Percentiles rank a stretch among this genome's conserved stretches.
Conservation (phyloP, 2,329 filamentous ascomycete species). For the Aspergillus piperis region DNA sequence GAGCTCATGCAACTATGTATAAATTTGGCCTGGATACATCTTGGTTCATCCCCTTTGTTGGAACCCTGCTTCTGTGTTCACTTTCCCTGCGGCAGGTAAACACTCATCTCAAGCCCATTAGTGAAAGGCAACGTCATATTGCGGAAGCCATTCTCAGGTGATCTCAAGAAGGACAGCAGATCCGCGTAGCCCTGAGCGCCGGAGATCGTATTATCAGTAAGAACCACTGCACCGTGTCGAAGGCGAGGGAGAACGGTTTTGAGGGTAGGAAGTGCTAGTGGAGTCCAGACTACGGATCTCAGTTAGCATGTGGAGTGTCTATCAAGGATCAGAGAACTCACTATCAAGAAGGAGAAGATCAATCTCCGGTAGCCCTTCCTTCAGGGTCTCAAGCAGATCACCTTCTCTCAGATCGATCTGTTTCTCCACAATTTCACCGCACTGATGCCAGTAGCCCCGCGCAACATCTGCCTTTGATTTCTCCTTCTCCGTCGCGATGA, state of each 20-base stretch:
- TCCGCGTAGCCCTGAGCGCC: conserved; percentile 44
- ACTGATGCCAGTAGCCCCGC: conserved; percentile 54
- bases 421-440: conserved; percentile 51
- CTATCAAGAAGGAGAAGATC: conserved; percentile 66
- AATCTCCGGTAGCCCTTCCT: conserved; percentile 50
- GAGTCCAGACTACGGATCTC: conserved; percentile 38
- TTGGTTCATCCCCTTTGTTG: too few relatives aligned
- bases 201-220: conserved; percentile 42
- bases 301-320: too few relatives aligned
- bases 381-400: conserved; percentile 59
- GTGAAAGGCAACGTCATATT: conserved; percentile 52
- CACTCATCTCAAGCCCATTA: conserved; percentile 51
- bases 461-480: conserved; percentile 54
- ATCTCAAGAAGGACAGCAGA: conserved; percentile 49
- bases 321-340: too few relatives aligned
- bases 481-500: conserved; percentile 65
- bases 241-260: conserved; percentile 39
- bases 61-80: too few relatives aligned
- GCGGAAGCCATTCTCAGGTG: conserved; percentile 52
- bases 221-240: conserved; percentile 38
- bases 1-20: too few relatives aligned
- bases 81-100: conserved; percentile 31
- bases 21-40: too few relatives aligned
- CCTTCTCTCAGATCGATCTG: conserved; percentile 61
- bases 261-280: conserved; percentile 42